Evolutionary conservation across 768 basidiomycete genomes (phyloP).

Genomic region (Tubosaeta sp.): DNA sequence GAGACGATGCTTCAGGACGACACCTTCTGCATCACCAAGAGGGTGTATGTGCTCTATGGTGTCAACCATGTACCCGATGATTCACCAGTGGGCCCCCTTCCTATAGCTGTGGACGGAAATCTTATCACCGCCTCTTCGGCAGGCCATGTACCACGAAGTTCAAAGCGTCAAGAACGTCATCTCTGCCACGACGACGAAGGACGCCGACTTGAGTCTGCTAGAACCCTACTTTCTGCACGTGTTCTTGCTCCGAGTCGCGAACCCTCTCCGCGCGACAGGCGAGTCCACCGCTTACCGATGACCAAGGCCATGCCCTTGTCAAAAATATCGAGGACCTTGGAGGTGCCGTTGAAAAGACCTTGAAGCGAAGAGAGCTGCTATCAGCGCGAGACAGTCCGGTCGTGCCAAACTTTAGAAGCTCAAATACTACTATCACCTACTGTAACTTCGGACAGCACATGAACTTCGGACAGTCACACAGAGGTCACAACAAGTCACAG

Average conservation of each 20-base stretch:
- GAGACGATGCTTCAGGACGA: not conserved
- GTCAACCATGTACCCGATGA: not conserved
- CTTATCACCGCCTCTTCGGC: not conserved
- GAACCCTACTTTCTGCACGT: not conserved
- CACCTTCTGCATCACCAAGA: accelerated
- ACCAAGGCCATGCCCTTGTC: not conserved
- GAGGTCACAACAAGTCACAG: too few relatives aligned
- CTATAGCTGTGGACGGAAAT: not conserved
- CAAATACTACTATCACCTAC: too few relatives aligned
- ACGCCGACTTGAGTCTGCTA: conserved; percentile 1
- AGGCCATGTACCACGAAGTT: not conserved
- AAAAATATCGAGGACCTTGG: accelerated
- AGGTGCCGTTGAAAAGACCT: not conserved
- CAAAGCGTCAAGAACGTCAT: accelerated
- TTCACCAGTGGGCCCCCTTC: too few relatives aligned
- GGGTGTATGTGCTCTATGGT: not conserved
- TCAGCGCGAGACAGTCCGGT: too few relatives aligned
- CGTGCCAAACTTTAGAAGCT: too few relatives aligned
- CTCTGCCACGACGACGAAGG: not conserved
- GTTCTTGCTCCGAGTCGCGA: not conserved
- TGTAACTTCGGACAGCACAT: too few relatives aligned
- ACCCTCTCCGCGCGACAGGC: not conserved
- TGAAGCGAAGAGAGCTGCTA: not conserved
- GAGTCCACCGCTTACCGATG: not conserved
- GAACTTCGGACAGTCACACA: too few relatives aligned